phyloP scores from a whole-genome alignment of 2,329 filamentous ascomycete species.

The Aspergillus fumigatus region DNA sequence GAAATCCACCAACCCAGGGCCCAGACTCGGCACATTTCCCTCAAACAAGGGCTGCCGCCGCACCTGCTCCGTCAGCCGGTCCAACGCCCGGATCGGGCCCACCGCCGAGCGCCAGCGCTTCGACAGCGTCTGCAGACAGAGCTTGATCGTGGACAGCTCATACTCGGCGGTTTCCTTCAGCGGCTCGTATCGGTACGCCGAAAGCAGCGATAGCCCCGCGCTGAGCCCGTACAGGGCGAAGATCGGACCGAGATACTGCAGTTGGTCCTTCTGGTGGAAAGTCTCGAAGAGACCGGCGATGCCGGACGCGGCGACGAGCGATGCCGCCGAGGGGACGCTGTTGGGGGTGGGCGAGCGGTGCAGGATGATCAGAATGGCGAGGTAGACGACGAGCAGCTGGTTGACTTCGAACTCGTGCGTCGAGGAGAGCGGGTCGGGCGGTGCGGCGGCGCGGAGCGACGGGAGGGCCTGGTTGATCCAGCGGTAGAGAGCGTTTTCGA shows the following conservation, averaged over 20 bases:
- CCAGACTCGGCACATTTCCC: slow-evolving; percentile 4
- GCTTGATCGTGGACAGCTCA: slow-evolving; percentile 21
- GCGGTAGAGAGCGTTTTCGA: slow-evolving; percentile 38
- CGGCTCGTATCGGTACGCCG: slow-evolving; percentile 33
- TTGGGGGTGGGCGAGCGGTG: slow-evolving; percentile 26
- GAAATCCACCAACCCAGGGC: not conserved
- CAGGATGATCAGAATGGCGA: slow-evolving; percentile 37
- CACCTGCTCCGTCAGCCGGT: slow-evolving; percentile 22
- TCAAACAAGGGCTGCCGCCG: slow-evolving; percentile 17
- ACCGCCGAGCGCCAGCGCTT: slow-evolving; percentile 24
- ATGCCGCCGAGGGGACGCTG: slow-evolving; percentile 32
- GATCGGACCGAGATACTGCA: slow-evolving; percentile 37
- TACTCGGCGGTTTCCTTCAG: slow-evolving; percentile 23
- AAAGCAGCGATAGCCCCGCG: slow-evolving; percentile 38
- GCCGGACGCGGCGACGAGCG: slow-evolving; percentile 39
- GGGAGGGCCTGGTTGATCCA: slow-evolving; percentile 36
- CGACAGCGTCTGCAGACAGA: slow-evolving; percentile 24
- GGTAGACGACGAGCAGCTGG: slow-evolving; percentile 36
- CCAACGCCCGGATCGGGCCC: slow-evolving; percentile 15
- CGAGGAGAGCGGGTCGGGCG: slow-evolving; percentile 8
- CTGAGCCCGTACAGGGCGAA: slow-evolving; percentile 41
- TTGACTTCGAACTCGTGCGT: slow-evolving; percentile 28
- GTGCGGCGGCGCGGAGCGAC: not conserved
- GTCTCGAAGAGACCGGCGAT: slow-evolving; percentile 40
- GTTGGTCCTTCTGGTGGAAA: slow-evolving; percentile 38